Conservation (phyloP, 306 rosid species). For the Trichosanthes cucumerina region DNA sequence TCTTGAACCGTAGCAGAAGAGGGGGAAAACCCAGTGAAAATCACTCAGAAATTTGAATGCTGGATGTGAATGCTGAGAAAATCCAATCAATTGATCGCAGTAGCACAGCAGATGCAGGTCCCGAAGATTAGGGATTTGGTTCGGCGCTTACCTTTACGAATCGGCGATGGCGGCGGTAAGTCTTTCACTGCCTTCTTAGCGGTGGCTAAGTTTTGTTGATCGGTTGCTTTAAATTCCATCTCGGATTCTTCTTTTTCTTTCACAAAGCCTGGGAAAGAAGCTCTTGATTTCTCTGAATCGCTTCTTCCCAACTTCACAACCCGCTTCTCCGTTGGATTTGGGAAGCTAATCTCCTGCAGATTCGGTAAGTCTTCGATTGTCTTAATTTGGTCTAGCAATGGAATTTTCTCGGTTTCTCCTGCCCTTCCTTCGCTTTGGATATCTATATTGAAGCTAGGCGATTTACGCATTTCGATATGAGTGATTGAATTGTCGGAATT, state of each 20-base stretch:
- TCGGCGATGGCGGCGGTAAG: slow-evolving; percentile 23
- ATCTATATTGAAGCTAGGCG: slow-evolving; percentile 74
- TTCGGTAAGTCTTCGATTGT: slow-evolving; percentile 9
- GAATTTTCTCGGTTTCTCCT: slow-evolving; percentile 51
- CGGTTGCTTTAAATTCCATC: slow-evolving; percentile 16
- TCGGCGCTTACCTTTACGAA: slow-evolving; percentile 48
- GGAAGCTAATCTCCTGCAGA: background rate
- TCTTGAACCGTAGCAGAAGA: background rate
- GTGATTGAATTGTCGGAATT: slow-evolving; percentile 37
- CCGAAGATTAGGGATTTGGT: slow-evolving; percentile 46
- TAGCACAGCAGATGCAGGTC: slow-evolving; percentile 75
- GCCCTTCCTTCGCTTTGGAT: slow-evolving; percentile 32
- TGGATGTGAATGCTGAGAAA: background rate
- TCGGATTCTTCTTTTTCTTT: slow-evolving; percentile 44
- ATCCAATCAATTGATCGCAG: slow-evolving; percentile 34
- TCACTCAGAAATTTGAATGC: background rate
- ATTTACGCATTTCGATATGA: slow-evolving; percentile 42
- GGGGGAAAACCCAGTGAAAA: background rate
- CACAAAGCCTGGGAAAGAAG: slow-evolving; percentile 35
- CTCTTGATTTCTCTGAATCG: slow-evolving; percentile 38
- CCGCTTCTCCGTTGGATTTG: slow-evolving; percentile 34
- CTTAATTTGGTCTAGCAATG: slow-evolving; percentile 38
- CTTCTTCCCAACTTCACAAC: slow-evolving; percentile 52
- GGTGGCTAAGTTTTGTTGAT: slow-evolving; percentile 19
- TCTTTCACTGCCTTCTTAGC: slow-evolving; percentile 16